phyloP scores from a whole-genome alignment of 2,329 filamentous ascomycete genomes.

The Diaporthe sp. region DNA sequence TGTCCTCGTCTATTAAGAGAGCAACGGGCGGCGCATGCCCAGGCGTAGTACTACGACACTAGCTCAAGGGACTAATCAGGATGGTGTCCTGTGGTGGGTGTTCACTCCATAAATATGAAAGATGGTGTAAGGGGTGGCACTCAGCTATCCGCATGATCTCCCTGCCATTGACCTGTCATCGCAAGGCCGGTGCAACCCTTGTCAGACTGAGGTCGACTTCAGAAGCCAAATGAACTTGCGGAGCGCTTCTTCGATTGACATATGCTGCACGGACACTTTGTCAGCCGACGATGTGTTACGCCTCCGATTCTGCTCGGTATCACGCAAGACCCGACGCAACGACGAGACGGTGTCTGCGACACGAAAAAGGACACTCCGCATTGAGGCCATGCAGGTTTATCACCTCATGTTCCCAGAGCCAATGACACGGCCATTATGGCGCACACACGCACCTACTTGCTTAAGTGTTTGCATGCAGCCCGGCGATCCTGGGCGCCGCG shows the following conservation, averaged over 20 bases:
- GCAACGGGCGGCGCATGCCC: constrained; percentile 14
- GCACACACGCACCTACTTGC: constrained; percentile 19
- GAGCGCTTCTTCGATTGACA: not conserved
- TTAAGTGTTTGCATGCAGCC: constrained; percentile 38
- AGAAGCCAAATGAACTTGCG: not conserved
- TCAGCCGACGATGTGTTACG: constrained; percentile 19
- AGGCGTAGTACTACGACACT: constrained; percentile 29
- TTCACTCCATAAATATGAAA: constrained; percentile 32
- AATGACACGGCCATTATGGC: constrained; percentile 21
- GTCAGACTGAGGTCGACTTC: not conserved
- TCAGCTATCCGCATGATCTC: constrained; percentile 37
- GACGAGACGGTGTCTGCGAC: constrained; percentile 24
- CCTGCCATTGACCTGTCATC: constrained; percentile 35
- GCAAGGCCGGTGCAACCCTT: constrained; percentile 19
- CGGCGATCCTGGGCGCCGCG: constrained; percentile 18
- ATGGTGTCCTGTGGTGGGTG: constrained; percentile 32
- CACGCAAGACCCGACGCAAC: constrained; percentile 14
- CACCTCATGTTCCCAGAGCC: constrained; percentile 31
- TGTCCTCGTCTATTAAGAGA: not conserved
- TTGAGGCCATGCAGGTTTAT: constrained; percentile 34
- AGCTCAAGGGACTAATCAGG: constrained; percentile 14
- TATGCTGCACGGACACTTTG: constrained; percentile 5
- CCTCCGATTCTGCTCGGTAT: not conserved
- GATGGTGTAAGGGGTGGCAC: constrained; percentile 31
- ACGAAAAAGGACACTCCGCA: constrained; percentile 20